Percentiles rank a stretch among this genome's conserved stretches.
phyloP scores from a whole-genome alignment of 139 green algal genomes.

The Chlamydomonas sp. region DNA sequence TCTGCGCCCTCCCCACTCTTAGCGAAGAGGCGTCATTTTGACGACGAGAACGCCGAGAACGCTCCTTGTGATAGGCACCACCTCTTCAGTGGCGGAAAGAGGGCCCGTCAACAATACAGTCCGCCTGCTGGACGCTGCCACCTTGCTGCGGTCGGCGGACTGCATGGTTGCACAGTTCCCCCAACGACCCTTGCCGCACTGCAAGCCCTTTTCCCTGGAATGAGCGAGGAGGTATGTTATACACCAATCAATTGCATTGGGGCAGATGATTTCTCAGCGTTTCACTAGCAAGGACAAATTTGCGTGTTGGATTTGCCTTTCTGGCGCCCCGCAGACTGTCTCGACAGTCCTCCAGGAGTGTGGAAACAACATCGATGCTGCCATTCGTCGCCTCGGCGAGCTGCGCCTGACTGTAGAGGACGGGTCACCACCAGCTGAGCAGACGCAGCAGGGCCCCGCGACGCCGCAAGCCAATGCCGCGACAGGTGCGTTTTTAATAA shows the following conservation, averaged over 20 bases:
- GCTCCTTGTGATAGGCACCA: slow-evolving; percentile 8
- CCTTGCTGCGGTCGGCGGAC: slow-evolving; percentile 12
- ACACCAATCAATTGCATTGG: not conserved
- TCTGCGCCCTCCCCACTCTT: slow-evolving; percentile 7
- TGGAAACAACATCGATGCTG: slow-evolving; percentile 83
- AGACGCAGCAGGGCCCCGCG: not conserved
- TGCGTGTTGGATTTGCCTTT: not conserved
- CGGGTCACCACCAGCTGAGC: not conserved
- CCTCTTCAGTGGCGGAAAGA: not conserved
- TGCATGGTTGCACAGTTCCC: slow-evolving; percentile 21
- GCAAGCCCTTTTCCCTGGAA: slow-evolving; percentile 71
- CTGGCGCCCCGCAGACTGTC: slow-evolving; percentile 61
- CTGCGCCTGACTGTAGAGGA: slow-evolving; percentile 56
- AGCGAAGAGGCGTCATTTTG: slow-evolving; percentile 29
- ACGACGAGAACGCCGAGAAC: slow-evolving; percentile 16
- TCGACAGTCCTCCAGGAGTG: slow-evolving; percentile 71
- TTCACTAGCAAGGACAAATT: not conserved
- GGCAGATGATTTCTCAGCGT: not conserved
- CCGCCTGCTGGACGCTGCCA: slow-evolving; percentile 6
- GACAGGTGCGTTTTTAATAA: no score
- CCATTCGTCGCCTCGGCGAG: slow-evolving; percentile 76
- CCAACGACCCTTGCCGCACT: slow-evolving; percentile 59
- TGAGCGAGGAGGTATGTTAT: slow-evolving; percentile 71
- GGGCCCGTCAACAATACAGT: slow-evolving; percentile 12
- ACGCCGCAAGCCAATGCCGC: not conserved